Evolutionary conservation across 225 moss, liverwort and hornwort species (phyloP), one percentile per base, ranked within the genome.

Genomic region (Polytrichum formosum): DNA sequence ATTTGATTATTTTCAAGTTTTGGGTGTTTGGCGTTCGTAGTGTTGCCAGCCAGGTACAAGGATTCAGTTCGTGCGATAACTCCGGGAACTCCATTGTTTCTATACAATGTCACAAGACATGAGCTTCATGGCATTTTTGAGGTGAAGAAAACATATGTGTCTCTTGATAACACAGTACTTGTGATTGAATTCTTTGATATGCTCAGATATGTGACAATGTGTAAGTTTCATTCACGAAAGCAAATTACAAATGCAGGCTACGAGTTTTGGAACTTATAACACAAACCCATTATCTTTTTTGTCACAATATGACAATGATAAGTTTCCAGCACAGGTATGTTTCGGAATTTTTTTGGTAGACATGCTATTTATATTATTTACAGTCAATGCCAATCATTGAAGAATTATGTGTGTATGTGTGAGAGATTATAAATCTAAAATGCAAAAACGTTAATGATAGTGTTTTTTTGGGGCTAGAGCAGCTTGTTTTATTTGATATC

Each of bases 31-130:
- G 58, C 9, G 21, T 58, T 22, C 60, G 55, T 21, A 70, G 70
- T 56, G 20, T 31, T 70, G 30, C 70, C 70, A 1, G 28, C 54
- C 9, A 19, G 70, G 28, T 70, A 70, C 55, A 55, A 70, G 60
- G 70, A 70, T 70, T 56, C 58, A 0, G 70, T 70, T 18, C 27
- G 70, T n/a, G 28, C 58, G 2, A 70, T 70, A 70, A 26, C 18
- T n/a, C 70, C 70, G 6, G 58, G 70, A 19, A 23, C 23, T 26
- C 70, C 70, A 27, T 55, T 70, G 17, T 70, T 70, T 59, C n/a
- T 70, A 27, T 70, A 58, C 70, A 70, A 70, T 33, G 58, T 18
- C 20, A 29, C 70, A 56, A 70, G 19, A 28, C 70, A 59, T 4
- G 20, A 55, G 5, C 55, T 70, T 55, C 70, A 70, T 59, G 70